Evolutionary conservation across 495 filamentous ascomycete species (phyloP), one percentile per base, ranked within the genome.

Genomic region (Haplographium delicatum): DNA sequence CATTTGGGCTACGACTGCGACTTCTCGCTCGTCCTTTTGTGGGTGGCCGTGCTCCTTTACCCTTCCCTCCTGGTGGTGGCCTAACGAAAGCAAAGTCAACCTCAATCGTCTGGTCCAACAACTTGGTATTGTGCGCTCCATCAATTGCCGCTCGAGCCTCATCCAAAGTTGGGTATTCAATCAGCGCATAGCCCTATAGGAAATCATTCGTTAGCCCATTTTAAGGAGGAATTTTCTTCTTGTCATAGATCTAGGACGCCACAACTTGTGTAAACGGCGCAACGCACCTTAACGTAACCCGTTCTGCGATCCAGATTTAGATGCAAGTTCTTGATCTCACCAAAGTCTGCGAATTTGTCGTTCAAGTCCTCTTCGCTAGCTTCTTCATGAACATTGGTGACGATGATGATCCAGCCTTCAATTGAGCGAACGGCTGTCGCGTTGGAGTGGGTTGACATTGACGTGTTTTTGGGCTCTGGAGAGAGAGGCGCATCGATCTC

Each of bases 41-140:
- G 16, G 54, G 51, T 43, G 54, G 41, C 19, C 48, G 49, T 51
- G 62, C 47, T 61, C 67, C 61, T 58, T 58, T 38, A 51, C 52
- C 54, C 51, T 59, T 53, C 24, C 44, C 47, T 35, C 44, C 47
- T 42, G 90, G 89, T 34, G 94, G 91, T 39, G 94, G 91, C 42
- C 94, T 80, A 33, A 99, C 94, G 67, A 99, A 97, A 2, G 91
- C 94, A 66, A 91, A 99, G 72, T 99, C 94, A 37, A 95, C 89
- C 40, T 76, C 65, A 39, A 99, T 83, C 1, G 87, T 94, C 74
- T 97, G 90, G 54, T 97, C 93, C 24, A 99, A 82, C 26, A 97
- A 69, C 67, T 95, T 91, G 25, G 79, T 78, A 24, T 81, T 77
- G 66, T 95, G 80, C 41, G 89, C 84, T 56, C 84, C 84, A 61